Conservation (phyloP, 768 basidiomycete species). For the Fibroporia radiculosa region DNA sequence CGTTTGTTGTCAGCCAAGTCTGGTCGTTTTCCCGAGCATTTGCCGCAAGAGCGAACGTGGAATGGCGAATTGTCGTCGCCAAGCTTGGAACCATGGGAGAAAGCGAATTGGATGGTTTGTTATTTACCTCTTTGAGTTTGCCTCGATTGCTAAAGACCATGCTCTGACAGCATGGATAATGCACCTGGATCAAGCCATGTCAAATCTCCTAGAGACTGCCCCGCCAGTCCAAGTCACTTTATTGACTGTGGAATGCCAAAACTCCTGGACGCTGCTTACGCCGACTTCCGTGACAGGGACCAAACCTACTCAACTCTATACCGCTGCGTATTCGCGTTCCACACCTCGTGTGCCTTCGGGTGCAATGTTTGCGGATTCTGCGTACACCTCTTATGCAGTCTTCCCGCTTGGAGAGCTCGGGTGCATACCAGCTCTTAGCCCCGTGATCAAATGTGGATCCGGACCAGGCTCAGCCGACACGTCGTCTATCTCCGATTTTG, state of each 20-base stretch:
- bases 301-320: not conserved
- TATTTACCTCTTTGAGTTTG: not conserved
- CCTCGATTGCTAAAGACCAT: conserved; percentile 4
- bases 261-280: conserved; percentile 52
- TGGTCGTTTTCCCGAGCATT: conserved; percentile 66
- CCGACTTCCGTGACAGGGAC: conserved; percentile 9
- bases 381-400: conserved; percentile 38
- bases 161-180: conserved; percentile 54
- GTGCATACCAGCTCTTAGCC: not conserved
- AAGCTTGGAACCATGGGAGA: conserved; percentile 56
- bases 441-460: conserved; percentile 20
- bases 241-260: conserved; percentile 49
- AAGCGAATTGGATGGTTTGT: conserved; percentile 60
- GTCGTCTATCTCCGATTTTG: conserved; percentile 17
- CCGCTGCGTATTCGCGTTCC: not conserved
- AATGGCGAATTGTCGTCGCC: conserved; percentile 74
- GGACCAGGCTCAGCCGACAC: conserved; percentile 29
- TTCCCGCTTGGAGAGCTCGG: conserved; percentile 23
- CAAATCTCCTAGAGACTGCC: conserved; percentile 32
- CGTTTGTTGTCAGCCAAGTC: conserved; percentile 47
- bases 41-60: conserved; percentile 57
- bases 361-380: conserved; percentile 9
- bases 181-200: conserved; percentile 36
- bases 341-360: conserved; percentile 4
- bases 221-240: conserved; percentile 53